Evolutionary conservation across 106 monocot genomes (phyloP).

Genomic region (Dioscorea zingiberensis): DNA sequence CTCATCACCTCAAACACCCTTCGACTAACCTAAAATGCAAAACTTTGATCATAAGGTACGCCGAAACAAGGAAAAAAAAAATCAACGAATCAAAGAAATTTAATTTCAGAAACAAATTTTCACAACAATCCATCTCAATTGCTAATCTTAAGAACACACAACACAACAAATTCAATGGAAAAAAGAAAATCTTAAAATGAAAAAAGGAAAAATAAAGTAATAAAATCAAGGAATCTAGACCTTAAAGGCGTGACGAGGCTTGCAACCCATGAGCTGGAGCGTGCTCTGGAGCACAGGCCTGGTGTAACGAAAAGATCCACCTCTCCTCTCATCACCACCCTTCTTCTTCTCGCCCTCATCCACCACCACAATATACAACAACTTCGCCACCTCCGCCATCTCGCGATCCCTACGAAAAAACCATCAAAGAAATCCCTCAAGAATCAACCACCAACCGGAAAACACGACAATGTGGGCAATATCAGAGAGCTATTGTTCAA

Average conservation of each 20-base stretch:
- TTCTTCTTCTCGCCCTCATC: conserved; percentile 21
- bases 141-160: neutral
- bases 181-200: neutral
- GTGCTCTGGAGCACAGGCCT: conserved; percentile 77
- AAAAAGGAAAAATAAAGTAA: neutral
- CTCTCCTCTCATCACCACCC: neutral
- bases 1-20: conserved; percentile 73
- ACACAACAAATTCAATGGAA: neutral
- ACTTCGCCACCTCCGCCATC: conserved; percentile 54
- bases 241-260: conserved; percentile 88
- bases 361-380: conserved; percentile 71
- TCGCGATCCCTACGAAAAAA: neutral
- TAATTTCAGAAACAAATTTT: too few species aligned
- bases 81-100: too few species aligned
- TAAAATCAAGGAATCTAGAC: conserved; percentile 10
- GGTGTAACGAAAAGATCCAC: conserved; percentile 55
- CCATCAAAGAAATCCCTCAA: neutral
- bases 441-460: neutral
- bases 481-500: neutral
- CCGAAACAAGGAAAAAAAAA: neutral
- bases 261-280: conserved; percentile 85
- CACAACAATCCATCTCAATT: too few species aligned
- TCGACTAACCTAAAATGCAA: conserved; percentile 59
- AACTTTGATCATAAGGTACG: neutral
- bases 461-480: neutral